Evolutionary conservation across 2,329 filamentous ascomycete species (phyloP).

Genomic region (Epichloe sibirici): DNA sequence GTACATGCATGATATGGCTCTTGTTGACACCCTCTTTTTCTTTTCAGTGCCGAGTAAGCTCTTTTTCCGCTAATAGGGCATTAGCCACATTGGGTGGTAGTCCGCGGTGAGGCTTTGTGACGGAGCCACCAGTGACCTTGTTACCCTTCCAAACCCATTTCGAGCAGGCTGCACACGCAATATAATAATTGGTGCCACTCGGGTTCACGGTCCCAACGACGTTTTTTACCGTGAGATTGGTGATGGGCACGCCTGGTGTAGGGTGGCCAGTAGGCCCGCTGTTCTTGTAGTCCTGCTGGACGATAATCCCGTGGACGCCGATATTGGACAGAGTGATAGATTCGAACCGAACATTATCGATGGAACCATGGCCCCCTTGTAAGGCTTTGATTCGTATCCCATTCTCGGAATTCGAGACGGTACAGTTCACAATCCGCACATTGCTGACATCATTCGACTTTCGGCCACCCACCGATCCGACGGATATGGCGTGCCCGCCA

Average conservation of each 20-base stretch:
- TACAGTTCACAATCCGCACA: constrained; percentile 1
- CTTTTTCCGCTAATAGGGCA: too few species aligned
- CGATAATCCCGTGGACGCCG: constrained; percentile 26
- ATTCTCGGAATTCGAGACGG: neutral
- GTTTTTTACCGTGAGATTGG: constrained; percentile 28
- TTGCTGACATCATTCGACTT: neutral
- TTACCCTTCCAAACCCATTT: neutral
- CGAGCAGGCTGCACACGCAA: neutral
- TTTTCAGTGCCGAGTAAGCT: neutral
- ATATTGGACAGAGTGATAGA: constrained; percentile 17
- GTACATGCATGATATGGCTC: too few species aligned
- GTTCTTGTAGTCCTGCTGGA: constrained; percentile 35
- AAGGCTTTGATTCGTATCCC: constrained; percentile 1
- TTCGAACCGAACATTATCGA: neutral
- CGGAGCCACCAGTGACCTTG: neutral
- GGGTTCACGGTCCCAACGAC: neutral
- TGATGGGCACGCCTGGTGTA: constrained; percentile 40
- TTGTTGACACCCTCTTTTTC: neutral
- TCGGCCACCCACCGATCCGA: constrained; percentile 4
- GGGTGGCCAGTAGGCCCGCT: constrained; percentile 32
- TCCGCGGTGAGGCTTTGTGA: neutral
- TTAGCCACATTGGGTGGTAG: neutral
- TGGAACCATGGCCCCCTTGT: neutral
- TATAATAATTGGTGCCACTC: neutral
- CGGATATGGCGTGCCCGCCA: neutral